A percentile compares a stretch with the other conserved stretches of the same genome.
Conservation (phyloP, 495 filamentous ascomycete species). For the Entonaema liquescens region DNA sequence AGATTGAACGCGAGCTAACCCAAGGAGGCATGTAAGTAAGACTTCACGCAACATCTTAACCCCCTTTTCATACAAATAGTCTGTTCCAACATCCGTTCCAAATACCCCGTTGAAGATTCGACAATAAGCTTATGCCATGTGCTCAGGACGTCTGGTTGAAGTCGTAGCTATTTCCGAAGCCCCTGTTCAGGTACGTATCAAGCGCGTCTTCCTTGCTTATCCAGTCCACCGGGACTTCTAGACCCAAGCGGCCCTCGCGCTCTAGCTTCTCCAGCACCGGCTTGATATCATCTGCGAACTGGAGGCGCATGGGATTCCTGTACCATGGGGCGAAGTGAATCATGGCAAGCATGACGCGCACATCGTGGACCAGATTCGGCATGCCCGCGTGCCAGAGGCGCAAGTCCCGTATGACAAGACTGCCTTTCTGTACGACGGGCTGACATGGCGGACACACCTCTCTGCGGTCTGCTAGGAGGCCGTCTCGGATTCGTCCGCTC, state of each 20-base stretch:
- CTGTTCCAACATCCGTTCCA: background rate
- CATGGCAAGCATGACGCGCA: conserved; percentile 67
- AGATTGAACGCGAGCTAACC: background rate
- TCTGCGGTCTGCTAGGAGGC: conserved; percentile 52
- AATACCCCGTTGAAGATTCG: no score
- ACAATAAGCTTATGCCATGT: no score
- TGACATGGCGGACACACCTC: conserved; percentile 56
- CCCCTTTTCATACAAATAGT: background rate
- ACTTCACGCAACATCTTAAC: background rate
- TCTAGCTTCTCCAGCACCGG: conserved; percentile 47
- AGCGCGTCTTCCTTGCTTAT: conserved; percentile 45
- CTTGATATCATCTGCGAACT: conserved; percentile 58
- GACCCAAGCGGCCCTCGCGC: conserved; percentile 33
- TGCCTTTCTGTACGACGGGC: conserved; percentile 60
- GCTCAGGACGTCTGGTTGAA: conserved; percentile 51
- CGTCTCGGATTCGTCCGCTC: conserved; percentile 57
- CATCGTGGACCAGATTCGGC: conserved; percentile 59
- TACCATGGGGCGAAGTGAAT: conserved; percentile 61
- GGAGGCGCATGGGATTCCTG: conserved; percentile 59
- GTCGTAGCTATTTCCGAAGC: conserved; percentile 61
- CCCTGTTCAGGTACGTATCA: conserved; percentile 53
- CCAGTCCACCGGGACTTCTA: conserved; percentile 59
- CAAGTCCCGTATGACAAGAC: conserved; percentile 63
- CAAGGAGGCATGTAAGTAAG: background rate
- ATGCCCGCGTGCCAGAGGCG: conserved; percentile 70